Evolutionary conservation across 345 rosid species (phyloP).

Genomic region (Zanthoxylum bungeanum): DNA sequence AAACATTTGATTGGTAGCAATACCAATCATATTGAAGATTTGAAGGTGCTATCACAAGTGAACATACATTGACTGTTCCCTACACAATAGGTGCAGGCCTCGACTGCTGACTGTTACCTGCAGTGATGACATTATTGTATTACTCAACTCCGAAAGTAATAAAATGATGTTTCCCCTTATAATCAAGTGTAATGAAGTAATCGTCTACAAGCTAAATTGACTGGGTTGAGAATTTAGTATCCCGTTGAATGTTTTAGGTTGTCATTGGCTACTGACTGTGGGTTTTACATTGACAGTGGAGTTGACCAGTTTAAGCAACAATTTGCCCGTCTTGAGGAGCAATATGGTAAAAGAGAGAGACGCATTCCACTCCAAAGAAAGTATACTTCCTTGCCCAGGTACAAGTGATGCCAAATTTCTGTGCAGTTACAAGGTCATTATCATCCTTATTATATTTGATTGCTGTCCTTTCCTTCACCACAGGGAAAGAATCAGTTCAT

Average conservation of each 20-base stretch:
- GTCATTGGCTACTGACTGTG: neutral
- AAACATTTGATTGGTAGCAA: neutral
- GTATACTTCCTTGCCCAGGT: conserved; percentile 90
- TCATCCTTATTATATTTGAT: neutral
- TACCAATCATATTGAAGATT: neutral
- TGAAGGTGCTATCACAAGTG: neutral
- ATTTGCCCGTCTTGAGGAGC: conserved; percentile 86
- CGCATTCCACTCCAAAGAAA: conserved; percentile 57
- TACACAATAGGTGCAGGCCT: neutral
- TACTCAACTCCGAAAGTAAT: neutral
- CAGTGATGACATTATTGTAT: neutral
- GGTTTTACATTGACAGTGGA: conserved; percentile 45
- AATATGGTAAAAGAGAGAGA: conserved; percentile 46
- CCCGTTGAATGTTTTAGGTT: neutral
- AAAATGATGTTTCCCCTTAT: neutral
- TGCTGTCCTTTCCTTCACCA: neutral
- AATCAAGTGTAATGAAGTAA: neutral
- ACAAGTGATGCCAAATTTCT: conserved; percentile 2
- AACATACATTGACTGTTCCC: neutral
- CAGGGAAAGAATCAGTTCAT: conserved; percentile 71
- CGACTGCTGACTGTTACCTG: neutral
- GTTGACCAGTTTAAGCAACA: conserved; percentile 77
- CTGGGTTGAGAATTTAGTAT: neutral
- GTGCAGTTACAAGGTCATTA: neutral
- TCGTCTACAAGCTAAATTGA: neutral